These are phyloP conservation scores for Vitis hybrid DNA, from an alignment of 177 flowering plant genomes.

Conservation along the genomic window DNA sequence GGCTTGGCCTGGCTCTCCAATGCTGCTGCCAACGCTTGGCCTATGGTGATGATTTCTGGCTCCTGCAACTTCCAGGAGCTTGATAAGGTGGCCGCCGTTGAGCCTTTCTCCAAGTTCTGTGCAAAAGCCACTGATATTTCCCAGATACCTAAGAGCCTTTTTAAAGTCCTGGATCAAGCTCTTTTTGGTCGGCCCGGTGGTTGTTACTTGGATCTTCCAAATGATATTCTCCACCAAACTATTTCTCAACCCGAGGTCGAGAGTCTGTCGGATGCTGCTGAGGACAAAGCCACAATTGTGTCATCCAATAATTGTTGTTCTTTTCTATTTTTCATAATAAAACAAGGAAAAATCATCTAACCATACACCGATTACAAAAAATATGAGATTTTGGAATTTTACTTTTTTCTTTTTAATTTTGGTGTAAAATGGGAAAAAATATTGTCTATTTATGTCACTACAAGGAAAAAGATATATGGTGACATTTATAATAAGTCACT, in stretches of 20 bases:
- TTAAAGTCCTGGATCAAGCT: slow-evolving; percentile 43
- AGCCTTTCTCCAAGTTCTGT: slow-evolving; percentile 74
- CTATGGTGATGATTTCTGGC: slow-evolving; percentile 89
- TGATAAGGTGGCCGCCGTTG: slow-evolving; percentile 77
- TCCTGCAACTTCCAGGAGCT: slow-evolving; percentile 98
- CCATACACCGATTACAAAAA: too few species aligned
- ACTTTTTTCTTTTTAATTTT: too few species aligned
- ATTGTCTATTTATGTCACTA: too few species aligned
- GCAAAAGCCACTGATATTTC: slow-evolving; percentile 40
- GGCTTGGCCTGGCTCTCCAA: slow-evolving; percentile 91
- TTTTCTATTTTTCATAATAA: too few species aligned
- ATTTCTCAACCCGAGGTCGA: slow-evolving; percentile 59
- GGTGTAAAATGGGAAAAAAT: too few species aligned
- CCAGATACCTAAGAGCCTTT: slow-evolving; percentile 40
- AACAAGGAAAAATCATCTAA: too few species aligned
- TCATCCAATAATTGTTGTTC: too few species aligned
- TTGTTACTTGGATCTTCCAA: slow-evolving; percentile 80
- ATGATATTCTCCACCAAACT: slow-evolving; percentile 87
- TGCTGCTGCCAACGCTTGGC: slow-evolving; percentile 74
- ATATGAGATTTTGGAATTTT: too few species aligned
- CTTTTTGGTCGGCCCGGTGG: slow-evolving; percentile 79
- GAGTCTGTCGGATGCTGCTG: slow-evolving; percentile 38
- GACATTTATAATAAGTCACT: too few species aligned
- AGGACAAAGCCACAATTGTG: slow-evolving; percentile 1
- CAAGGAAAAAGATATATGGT: too few species aligned